A percentile compares a stretch with the other conserved stretches of the same genome.
These are phyloP conservation scores for Apiospora koreana DNA, from an alignment of 2,329 filamentous ascomycete species.

Conservation along the genomic window DNA sequence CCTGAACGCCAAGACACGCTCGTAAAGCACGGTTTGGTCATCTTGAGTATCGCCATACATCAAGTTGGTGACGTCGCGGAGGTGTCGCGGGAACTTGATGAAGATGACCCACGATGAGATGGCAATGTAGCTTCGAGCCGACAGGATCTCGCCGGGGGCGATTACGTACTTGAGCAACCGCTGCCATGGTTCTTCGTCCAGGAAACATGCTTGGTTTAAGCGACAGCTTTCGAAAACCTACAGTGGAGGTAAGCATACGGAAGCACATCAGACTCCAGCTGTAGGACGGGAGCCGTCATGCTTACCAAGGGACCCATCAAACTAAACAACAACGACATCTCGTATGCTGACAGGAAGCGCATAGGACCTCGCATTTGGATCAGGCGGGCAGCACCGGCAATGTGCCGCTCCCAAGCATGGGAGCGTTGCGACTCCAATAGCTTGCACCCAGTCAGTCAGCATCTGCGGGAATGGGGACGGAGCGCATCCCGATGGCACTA, in stretches of 20 bases:
- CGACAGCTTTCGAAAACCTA: slow-evolving; percentile 15
- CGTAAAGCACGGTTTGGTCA: slow-evolving; percentile 8
- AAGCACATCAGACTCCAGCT: too few relatives aligned
- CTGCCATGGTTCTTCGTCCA: slow-evolving; percentile 20
- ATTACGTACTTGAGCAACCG: slow-evolving; percentile 13
- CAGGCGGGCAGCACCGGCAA: slow-evolving; percentile 18
- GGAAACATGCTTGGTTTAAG: slow-evolving; percentile 17
- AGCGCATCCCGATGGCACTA: neutral
- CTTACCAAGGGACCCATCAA: slow-evolving; percentile 14
- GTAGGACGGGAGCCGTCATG: neutral
- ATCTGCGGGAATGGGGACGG: neutral
- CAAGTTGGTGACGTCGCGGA: slow-evolving; percentile 12
- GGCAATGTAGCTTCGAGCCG: slow-evolving; percentile 12
- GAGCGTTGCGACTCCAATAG: slow-evolving; percentile 15
- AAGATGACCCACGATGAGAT: slow-evolving; percentile 12
- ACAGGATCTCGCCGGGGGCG: neutral
- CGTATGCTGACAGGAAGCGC: slow-evolving; percentile 17
- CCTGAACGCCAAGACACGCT: neutral
- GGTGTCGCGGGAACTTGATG: slow-evolving; percentile 11
- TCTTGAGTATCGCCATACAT: slow-evolving; percentile 10
- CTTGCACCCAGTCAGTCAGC: neutral
- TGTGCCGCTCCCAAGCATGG: slow-evolving; percentile 17
- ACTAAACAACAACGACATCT: slow-evolving; percentile 17
- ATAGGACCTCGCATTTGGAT: slow-evolving; percentile 18
- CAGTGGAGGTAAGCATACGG: neutral